Evolutionary conservation across 352 stramenopile genomes (phyloP), one percentile per base, ranked within the genome.

Genomic region (Thalassiosira gravida): DNA sequence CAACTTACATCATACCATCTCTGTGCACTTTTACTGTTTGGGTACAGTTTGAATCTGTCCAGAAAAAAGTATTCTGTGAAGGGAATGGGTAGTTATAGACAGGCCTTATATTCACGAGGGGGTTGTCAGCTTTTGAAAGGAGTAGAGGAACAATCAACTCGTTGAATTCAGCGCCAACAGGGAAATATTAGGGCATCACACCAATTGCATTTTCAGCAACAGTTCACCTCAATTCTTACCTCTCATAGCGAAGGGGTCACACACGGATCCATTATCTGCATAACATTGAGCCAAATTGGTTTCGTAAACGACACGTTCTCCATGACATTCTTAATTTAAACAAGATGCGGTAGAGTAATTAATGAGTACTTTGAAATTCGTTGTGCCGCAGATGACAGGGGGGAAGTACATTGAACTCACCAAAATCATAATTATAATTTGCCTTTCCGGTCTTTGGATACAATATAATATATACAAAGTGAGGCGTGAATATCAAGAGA

Each of bases 21-120:
- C 46, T 30, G 9, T 63, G 49, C 13, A 86, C 65, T 70, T 82
- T 86, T 0, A 87, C 52, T 62, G 32, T 61, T 53, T 74, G 61
- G 67, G 42, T 63, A 56, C 80, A 87, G 1, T 32, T 44, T 37
- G 66, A 30, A 62, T 79, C 53, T 53, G 80, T 87, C 80, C 80
- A 87, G 27, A 77, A 87, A 18, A 80, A 83, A 3, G 61, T 82
- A 61, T 87, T 87, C 44, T 25, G 46, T 20, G 52, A 71, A n/a
- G 79, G 79, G 42, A 73, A 77, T 16, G 63, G 56, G 37, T 74
- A 71, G 57, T 77, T 83, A 24, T 87, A 87, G 7, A 67, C 42
- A 2, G 63, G 66, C 37, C 66, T 49, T 11, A 35, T 72, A 46
- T 78, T 83, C 14, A 87, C 74, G 14, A 83, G 52, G 16, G 67